phyloP scores from a whole-genome alignment of 164 flowering plant genomes.

The Aristolochia contorta region DNA sequence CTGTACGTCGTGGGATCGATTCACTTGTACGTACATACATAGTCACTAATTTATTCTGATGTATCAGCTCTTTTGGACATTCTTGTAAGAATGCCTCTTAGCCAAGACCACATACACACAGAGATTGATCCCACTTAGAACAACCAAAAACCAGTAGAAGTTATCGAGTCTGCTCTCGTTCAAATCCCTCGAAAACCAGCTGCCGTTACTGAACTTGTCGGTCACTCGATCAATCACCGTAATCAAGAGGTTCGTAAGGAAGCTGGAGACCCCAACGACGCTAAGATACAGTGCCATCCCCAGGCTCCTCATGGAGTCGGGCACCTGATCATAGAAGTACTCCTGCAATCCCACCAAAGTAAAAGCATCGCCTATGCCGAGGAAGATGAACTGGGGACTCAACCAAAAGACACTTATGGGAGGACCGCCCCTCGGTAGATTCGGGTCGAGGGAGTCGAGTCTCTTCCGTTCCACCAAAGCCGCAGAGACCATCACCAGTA shows the following conservation, averaged over 20 bases:
- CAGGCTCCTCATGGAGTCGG: constrained; percentile 58
- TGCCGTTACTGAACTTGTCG: constrained; percentile 11
- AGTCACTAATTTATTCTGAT: too few species aligned
- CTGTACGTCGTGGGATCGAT: too few species aligned
- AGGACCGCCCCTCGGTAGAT: background rate
- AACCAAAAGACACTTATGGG: constrained; percentile 59
- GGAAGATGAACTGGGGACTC: constrained; percentile 41
- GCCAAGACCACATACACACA: constrained; percentile 32
- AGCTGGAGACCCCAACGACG: constrained; percentile 45
- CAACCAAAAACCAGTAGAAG: constrained; percentile 59
- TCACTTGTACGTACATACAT: too few species aligned
- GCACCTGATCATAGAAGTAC: constrained; percentile 66
- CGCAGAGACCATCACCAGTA: constrained; percentile 28
- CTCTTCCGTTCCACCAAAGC: constrained; percentile 55
- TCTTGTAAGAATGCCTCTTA: constrained; percentile 42
- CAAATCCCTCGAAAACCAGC: constrained; percentile 64
- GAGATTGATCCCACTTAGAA: constrained; percentile 28
- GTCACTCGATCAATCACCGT: constrained; percentile 36
- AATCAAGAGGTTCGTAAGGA: constrained; percentile 45
- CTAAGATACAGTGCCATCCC: constrained; percentile 59
- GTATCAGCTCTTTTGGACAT: constrained; percentile 21
- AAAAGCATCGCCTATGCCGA: constrained; percentile 50
- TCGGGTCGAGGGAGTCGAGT: constrained; percentile 12
- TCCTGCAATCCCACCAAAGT: constrained; percentile 63
- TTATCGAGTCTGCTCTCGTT: constrained; percentile 46